Conservation (phyloP, 192 early-diverging fungal species). For the Backusella tarrabulga region DNA sequence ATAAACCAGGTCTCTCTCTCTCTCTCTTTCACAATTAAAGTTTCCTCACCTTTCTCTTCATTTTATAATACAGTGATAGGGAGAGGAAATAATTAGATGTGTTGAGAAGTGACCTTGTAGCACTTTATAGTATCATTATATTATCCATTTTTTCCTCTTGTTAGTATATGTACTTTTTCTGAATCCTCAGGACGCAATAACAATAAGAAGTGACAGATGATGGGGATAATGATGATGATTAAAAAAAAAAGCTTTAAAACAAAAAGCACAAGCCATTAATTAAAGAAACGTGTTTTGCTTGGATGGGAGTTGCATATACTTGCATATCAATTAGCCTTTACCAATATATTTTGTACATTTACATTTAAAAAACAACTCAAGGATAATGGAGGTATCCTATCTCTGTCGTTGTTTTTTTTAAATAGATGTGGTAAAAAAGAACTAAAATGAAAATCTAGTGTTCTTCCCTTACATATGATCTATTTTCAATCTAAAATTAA, state of each 20-base stretch:
- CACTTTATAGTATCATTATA: neutral
- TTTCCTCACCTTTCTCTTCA: neutral
- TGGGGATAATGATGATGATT: neutral
- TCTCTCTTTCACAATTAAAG: neutral
- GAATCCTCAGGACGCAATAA: neutral
- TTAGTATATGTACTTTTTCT: neutral
- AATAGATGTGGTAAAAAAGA: neutral
- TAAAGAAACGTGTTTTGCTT: neutral
- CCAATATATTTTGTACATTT: neutral
- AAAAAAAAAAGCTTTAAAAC: neutral
- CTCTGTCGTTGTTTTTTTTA: neutral
- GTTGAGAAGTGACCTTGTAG: neutral
- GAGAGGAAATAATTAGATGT: neutral
- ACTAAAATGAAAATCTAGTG: neutral
- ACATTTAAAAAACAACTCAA: neutral
- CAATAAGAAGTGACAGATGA: neutral
- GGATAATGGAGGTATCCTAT: neutral
- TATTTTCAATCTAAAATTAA: neutral
- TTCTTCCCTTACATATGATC: neutral
- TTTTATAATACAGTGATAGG: neutral
- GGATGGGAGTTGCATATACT: neutral
- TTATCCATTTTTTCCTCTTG: neutral
- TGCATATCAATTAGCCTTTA: neutral
- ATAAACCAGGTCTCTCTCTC: neutral
- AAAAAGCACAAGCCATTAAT: constrained; percentile 1